phyloP scores from a whole-genome alignment of 1,284 basidiomycete genomes.

The Polyporus tsugae region DNA sequence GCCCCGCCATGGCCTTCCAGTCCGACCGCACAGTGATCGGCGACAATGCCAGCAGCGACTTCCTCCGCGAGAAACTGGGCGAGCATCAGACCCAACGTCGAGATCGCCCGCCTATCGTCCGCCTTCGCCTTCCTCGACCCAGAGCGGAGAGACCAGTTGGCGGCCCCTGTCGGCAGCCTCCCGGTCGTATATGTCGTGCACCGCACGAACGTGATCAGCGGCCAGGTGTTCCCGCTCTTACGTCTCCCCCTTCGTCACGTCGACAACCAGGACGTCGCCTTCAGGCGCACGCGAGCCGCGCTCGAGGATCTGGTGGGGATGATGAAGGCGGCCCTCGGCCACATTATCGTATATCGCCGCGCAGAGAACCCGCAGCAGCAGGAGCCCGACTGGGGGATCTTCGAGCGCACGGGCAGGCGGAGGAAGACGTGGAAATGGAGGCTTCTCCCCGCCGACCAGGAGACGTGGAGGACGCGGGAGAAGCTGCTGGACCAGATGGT shows the following conservation, averaged over 20 bases:
- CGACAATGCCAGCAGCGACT: neutral
- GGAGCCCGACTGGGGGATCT: conserved; percentile 2
- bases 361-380: neutral
- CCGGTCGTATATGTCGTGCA: neutral
- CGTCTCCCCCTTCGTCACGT: neutral
- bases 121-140: neutral
- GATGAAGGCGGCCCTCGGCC: neutral
- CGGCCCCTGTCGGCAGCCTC: neutral
- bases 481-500: neutral
- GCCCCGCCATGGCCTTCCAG: neutral
- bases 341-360: neutral
- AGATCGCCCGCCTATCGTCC: neutral
- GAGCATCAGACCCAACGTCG: neutral
- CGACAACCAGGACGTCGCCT: neutral
- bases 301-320: neutral
- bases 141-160: neutral
- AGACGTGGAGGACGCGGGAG: neutral
- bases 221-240: neutral
- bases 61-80: neutral
- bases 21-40: neutral
- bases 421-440: neutral
- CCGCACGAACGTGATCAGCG: neutral
- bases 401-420: neutral
- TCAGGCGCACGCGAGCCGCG: neutral
- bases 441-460: neutral